Evolutionary conservation across 805 yeast species (phyloP).

Genomic region (Barnettozyma sucrosica): DNA sequence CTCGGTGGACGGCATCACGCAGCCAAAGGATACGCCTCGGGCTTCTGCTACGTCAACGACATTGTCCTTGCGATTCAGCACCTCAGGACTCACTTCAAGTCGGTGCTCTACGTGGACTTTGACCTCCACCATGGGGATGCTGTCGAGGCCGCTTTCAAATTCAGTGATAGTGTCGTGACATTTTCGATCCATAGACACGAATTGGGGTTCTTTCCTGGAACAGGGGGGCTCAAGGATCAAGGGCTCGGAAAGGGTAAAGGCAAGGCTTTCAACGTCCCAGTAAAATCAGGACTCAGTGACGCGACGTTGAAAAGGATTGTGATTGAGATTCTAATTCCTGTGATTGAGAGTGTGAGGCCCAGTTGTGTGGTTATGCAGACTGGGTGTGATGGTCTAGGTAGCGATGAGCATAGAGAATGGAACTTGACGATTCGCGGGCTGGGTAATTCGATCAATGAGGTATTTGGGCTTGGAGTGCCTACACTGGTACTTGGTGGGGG

Average conservation of each 20-base stretch:
- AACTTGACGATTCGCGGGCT: conserved; percentile 53
- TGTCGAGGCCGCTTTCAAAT: conserved; percentile 58
- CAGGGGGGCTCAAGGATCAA: conserved; percentile 42
- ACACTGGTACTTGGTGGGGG: conserved; percentile 66
- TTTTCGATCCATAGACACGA: conserved; percentile 62
- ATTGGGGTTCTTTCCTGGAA: conserved; percentile 68
- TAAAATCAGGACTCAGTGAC: conserved; percentile 52
- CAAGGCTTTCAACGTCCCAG: conserved; percentile 47
- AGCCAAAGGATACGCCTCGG: conserved; percentile 47
- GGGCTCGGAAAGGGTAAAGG: conserved; percentile 35
- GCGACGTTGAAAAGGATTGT: conserved; percentile 32
- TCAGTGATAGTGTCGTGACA: conserved; percentile 50
- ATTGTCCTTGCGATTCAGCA: conserved; percentile 50
- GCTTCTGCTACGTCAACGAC: conserved; percentile 73
- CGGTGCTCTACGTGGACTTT: conserved; percentile 57
- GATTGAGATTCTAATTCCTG: conserved; percentile 38
- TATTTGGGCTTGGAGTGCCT: conserved; percentile 31
- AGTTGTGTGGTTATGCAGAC: conserved; percentile 57
- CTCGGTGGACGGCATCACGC: conserved; percentile 79
- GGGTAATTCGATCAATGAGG: conserved; percentile 28
- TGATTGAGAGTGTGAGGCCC: conserved; percentile 36
- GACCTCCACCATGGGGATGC: conserved; percentile 84
- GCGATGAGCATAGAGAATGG: conserved; percentile 65
- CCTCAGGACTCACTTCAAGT: conserved; percentile 40
- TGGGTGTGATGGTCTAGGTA: conserved; percentile 71